phyloP scores from a whole-genome alignment of 805 yeast genomes.

The Starmerella vaccinii region DNA sequence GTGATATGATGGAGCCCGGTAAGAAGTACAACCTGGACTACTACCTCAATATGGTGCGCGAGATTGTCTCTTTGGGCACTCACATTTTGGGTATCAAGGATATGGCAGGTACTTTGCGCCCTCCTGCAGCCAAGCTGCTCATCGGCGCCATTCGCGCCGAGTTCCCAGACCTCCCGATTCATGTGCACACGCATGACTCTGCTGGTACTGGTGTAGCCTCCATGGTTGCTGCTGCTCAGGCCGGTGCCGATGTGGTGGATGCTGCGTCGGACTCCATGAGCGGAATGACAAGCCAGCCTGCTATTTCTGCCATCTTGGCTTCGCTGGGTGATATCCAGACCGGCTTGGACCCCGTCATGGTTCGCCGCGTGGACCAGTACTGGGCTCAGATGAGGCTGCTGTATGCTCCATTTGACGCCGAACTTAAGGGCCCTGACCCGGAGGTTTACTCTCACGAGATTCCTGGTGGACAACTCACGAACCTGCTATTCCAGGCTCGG shows the following conservation, averaged over 20 bases:
- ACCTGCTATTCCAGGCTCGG: conserved; percentile 96
- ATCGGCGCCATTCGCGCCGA: conserved; percentile 70
- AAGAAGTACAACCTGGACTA: conserved; percentile 93
- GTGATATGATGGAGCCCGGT: conserved; percentile 93
- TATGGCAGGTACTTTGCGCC: conserved; percentile 99
- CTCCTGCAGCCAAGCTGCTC: conserved; percentile 77
- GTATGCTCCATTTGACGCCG: conserved; percentile 96
- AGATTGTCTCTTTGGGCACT: conserved; percentile 87
- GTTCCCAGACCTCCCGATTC: conserved; percentile 92
- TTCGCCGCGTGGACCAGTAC: conserved; percentile 80
- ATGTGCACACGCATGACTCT: conserved; percentile 97
- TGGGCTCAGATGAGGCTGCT: conserved; percentile 98
- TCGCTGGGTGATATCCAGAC: conserved; percentile 75
- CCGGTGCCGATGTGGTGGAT: conserved; percentile 98
- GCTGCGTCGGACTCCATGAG: conserved; percentile 96
- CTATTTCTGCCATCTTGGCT: conserved; percentile 84
- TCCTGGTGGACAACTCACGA: conserved; percentile 99
- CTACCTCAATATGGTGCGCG: conserved; percentile 70
- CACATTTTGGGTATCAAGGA: conserved; percentile 96
- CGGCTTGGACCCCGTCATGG: conserved; percentile 54
- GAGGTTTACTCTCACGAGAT: conserved; percentile 97
- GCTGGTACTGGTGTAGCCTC: conserved; percentile 99
- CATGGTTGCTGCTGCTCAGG: conserved; percentile 84
- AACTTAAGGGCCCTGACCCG: conserved; percentile 98
- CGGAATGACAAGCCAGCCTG: conserved; percentile 97